These are phyloP conservation scores for Exophiala xenobiotica DNA, from an alignment of 2,329 filamentous ascomycete genomes.

Conservation along the genomic window DNA sequence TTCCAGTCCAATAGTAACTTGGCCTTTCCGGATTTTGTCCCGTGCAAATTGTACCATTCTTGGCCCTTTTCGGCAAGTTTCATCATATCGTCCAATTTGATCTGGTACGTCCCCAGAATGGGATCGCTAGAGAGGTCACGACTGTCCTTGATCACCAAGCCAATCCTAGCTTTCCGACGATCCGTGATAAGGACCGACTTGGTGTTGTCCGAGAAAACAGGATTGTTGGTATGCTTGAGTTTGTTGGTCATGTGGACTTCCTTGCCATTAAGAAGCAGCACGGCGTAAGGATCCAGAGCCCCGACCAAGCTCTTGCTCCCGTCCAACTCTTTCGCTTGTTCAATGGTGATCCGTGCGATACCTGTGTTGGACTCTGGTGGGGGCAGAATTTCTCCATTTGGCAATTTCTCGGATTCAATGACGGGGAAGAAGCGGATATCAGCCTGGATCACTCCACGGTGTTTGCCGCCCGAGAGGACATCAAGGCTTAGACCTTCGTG, in stretches of 20 bases:
- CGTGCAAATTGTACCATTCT: slow-evolving; percentile 90
- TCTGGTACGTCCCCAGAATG: slow-evolving; percentile 86
- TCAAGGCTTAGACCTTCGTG: slow-evolving; percentile 85
- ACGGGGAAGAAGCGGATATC: slow-evolving; percentile 97
- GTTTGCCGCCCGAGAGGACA: slow-evolving; percentile 78
- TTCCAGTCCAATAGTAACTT: slow-evolving; percentile 96
- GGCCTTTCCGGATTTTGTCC: slow-evolving; percentile 76
- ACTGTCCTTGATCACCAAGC: slow-evolving; percentile 92
- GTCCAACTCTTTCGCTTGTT: slow-evolving; percentile 95
- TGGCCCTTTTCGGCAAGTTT: slow-evolving; percentile 88
- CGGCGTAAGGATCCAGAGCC: slow-evolving; percentile 84
- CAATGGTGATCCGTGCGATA: slow-evolving; percentile 88
- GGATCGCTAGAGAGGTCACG: slow-evolving; percentile 81
- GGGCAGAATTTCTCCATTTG: slow-evolving; percentile 75
- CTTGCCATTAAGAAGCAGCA: slow-evolving; percentile 85
- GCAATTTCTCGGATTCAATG: slow-evolving; percentile 67
- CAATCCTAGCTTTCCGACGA: slow-evolving; percentile 83
- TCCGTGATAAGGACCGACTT: slow-evolving; percentile 97
- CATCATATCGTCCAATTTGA: slow-evolving; percentile 90
- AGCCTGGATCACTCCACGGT: slow-evolving; percentile 73
- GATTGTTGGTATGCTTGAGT: slow-evolving; percentile 95
- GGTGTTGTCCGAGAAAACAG: slow-evolving; percentile 88
- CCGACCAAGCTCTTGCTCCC: slow-evolving; percentile 89
- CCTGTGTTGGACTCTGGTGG: slow-evolving; percentile 88
- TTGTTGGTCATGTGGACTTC: slow-evolving; percentile 86